Evolutionary conservation across 257 asterid genomes (phyloP), one percentile per base, ranked within the genome.

Genomic region (Ligustrum vulgare): DNA sequence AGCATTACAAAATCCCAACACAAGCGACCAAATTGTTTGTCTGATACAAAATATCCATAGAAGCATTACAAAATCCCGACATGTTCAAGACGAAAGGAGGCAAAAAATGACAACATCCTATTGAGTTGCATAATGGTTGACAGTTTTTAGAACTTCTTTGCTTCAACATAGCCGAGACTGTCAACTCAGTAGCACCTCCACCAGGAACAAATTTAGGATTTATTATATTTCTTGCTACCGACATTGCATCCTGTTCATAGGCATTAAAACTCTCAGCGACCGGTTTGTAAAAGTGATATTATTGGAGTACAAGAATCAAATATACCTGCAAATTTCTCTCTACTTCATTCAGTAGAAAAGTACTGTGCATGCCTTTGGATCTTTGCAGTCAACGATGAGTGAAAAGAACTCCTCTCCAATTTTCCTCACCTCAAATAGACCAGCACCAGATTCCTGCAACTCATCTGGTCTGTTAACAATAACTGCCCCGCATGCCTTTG

Each of bases 141-240:
- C n/a, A n/a, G n/a, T n/a, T n/a, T n/a, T n/a, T n/a, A 34, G 96
- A 87, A 80, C 98, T 91, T 81, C 87, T 94, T 84, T 90, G 96
- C 86, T 95, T 95, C 79, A 92, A 79, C 79, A 79, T 82, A 77
- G 97, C 98, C 71, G 99, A 93, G 67, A 95, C 97, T 78, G 99
- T 93, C 82, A 91, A 84, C 89, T 95, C 99, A 5, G 98, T 88
- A 63, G 96, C 99, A 70, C 99, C 99, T 43, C 99, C 98, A 79
- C 99, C 99, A 5, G 99, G 99, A 51, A 95, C 96, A 54, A 95
- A 97, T 83, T 93, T 95, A 0, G 99, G 98, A 79, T 90, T 87
- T 37, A 95, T 85, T 51, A 95, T 93, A 82, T 95, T 95, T 82
- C 98, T 93, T 72, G 99, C 97, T 37, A 91, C 99, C 68, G 96